phyloP scores from a whole-genome alignment of 140 eudicot genomes.

The Oenanthe javanica region DNA sequence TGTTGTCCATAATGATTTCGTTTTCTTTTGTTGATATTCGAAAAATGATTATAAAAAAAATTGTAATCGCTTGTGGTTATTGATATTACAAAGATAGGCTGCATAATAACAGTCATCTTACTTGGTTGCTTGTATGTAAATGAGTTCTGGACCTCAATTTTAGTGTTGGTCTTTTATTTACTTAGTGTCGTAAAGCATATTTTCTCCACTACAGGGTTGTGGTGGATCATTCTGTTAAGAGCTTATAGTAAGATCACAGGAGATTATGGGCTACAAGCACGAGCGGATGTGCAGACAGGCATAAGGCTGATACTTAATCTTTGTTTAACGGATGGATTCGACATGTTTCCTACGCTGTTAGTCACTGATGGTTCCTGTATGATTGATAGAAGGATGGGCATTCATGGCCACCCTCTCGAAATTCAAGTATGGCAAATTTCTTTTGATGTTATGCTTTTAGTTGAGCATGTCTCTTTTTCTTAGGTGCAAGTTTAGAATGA shows the following conservation, averaged over 20 bases:
- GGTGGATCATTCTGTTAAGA: constrained; percentile 61
- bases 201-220: constrained; percentile 31
- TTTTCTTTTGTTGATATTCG: neutral
- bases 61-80: neutral
- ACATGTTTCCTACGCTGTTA: constrained; percentile 60
- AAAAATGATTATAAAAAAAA: neutral
- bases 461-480: neutral
- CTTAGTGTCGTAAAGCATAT: neutral
- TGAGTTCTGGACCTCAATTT: neutral
- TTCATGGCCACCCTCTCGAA: constrained; percentile 67
- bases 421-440: constrained; percentile 40
- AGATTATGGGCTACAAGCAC: constrained; percentile 44
- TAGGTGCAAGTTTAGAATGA: neutral
- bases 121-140: neutral
- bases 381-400: constrained; percentile 68
- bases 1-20: neutral
- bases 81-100: neutral
- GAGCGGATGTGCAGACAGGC: constrained; percentile 61
- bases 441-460: neutral
- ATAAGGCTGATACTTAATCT: constrained; percentile 45
- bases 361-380: constrained; percentile 65
- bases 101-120: neutral
- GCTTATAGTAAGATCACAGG: constrained; percentile 57
- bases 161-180: neutral
- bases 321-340: constrained; percentile 56